These are phyloP conservation scores for Scheffersomyces coipomensis DNA, from an alignment of 805 yeast genomes.

Conservation along the genomic window DNA sequence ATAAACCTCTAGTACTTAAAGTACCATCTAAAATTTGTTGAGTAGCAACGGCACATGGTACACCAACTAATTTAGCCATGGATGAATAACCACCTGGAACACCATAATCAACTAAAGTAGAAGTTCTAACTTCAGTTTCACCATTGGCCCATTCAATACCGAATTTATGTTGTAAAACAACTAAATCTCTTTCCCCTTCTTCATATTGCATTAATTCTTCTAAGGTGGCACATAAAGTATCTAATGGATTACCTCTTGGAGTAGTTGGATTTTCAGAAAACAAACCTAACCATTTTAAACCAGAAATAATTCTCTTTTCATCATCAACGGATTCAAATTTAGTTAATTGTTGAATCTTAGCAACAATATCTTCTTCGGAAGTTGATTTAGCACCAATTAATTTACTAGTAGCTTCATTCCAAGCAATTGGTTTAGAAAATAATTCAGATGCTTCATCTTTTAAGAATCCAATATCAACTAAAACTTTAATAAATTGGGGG, in stretches of 20 bases:
- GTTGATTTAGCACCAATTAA: constrained; percentile 73
- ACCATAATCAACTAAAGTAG: constrained; percentile 94
- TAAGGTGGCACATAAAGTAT: constrained; percentile 93
- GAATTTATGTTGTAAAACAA: constrained; percentile 94
- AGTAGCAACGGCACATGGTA: constrained; percentile 96
- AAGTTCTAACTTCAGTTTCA: constrained; percentile 83
- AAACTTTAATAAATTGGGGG: constrained; percentile 95
- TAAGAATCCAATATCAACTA: constrained; percentile 91
- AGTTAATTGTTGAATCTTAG: constrained; percentile 75
- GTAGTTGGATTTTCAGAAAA: constrained; percentile 73
- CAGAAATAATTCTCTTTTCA: constrained; percentile 81
- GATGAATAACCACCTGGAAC: constrained; percentile 86
- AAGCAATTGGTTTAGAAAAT: constrained; percentile 58
- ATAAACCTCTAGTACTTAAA: constrained; percentile 69
- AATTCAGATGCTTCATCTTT: constrained; percentile 68
- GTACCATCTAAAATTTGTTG: constrained; percentile 83
- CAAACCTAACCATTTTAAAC: constrained; percentile 92
- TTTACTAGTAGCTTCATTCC: constrained; percentile 85
- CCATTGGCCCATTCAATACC: constrained; percentile 98
- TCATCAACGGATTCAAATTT: constrained; percentile 78
- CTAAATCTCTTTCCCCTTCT: constrained; percentile 93
- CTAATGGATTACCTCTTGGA: constrained; percentile 93
- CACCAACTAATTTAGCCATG: constrained; percentile 98
- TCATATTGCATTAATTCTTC: constrained; percentile 96
- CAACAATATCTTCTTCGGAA: constrained; percentile 69